These are phyloP conservation scores for Botryobasidium botryosum DNA, from an alignment of 768 basidiomycete genomes.

Conservation along the genomic window DNA sequence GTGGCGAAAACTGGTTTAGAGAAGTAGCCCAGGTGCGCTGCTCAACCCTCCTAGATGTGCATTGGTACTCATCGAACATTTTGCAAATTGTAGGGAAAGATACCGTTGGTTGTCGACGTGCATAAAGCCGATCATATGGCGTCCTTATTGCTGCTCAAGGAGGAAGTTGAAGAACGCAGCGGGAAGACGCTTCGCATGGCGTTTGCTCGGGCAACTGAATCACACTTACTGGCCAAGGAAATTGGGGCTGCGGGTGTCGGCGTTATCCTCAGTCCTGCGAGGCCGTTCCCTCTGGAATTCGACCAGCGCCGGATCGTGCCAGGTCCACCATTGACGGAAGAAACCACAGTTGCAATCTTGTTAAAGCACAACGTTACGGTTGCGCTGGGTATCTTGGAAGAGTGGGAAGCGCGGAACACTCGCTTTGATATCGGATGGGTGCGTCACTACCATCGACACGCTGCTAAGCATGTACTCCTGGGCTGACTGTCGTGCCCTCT, in stretches of 20 bases:
- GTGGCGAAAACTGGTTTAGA: conserved; percentile 26
- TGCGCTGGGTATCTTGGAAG: conserved; percentile 32
- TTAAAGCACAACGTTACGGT: conserved; percentile 52
- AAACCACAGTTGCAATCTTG: conserved; percentile 43
- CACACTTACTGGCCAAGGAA: conserved; percentile 53
- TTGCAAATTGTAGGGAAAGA: conserved; percentile 26
- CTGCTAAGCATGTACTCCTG: not conserved
- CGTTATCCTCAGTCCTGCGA: conserved; percentile 45
- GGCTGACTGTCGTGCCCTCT: conserved; percentile 14
- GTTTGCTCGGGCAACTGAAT: conserved; percentile 43
- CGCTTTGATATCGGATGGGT: conserved; percentile 77
- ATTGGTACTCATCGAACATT: not conserved
- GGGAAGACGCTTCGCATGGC: conserved; percentile 31
- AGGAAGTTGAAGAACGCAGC: conserved; percentile 32
- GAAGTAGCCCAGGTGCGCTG: conserved; percentile 28
- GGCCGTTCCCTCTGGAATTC: conserved; percentile 61
- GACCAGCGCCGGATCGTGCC: conserved; percentile 42
- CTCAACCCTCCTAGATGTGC: not conserved
- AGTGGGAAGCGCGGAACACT: conserved; percentile 58
- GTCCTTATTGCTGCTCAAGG: conserved; percentile 42
- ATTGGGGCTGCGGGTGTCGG: conserved; percentile 44
- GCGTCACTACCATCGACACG: conserved; percentile 15
- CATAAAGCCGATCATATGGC: conserved; percentile 57
- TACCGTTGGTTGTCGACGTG: conserved; percentile 43
- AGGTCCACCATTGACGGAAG: conserved; percentile 52